A percentile compares a stretch with the other conserved stretches of the same genome.
phyloP scores from a whole-genome alignment of 2,329 filamentous ascomycete genomes.

The Daldinia eschscholtzii region DNA sequence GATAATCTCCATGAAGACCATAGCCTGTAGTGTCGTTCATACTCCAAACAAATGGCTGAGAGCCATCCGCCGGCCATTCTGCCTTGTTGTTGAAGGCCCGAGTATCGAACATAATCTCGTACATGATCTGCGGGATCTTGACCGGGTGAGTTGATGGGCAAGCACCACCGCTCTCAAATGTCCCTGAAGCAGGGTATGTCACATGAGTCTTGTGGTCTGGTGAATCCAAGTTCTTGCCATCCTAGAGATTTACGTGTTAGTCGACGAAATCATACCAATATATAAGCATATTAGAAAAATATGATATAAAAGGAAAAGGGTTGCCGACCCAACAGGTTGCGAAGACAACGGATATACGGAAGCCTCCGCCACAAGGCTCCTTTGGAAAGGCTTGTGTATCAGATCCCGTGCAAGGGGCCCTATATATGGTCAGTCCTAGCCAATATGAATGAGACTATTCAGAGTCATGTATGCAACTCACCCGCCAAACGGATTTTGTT shows the following conservation, averaged over 20 bases:
- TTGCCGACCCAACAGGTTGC: conserved; percentile 48
- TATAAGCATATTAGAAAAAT: not conserved
- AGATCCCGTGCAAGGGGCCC: conserved; percentile 50
- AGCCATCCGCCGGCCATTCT: conserved; percentile 54
- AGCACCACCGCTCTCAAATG: conserved; percentile 49
- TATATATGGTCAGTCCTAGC: not conserved
- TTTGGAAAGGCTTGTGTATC: conserved; percentile 50
- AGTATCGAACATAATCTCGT: conserved; percentile 59
- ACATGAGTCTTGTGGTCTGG: conserved; percentile 53
- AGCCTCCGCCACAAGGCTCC: conserved; percentile 47
- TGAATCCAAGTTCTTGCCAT: conserved; percentile 53
- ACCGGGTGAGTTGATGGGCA: conserved; percentile 52
- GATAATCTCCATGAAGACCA: conserved; percentile 56
- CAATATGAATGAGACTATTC: too few species aligned
- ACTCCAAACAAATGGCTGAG: conserved; percentile 51
- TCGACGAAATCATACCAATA: too few species aligned
- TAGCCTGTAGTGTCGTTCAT: conserved; percentile 54
- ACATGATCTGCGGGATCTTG: conserved; percentile 57
- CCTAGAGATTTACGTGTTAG: conserved; percentile 14
- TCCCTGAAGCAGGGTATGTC: conserved; percentile 48
- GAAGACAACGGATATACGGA: conserved; percentile 50
- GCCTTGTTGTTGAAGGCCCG: conserved; percentile 52
- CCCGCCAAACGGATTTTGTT: conserved; percentile 52
- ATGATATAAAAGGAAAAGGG: too few species aligned
- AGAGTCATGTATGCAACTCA: not conserved